Conservation (phyloP, 257 asterid species). For the Nicotiana paniculata region DNA sequence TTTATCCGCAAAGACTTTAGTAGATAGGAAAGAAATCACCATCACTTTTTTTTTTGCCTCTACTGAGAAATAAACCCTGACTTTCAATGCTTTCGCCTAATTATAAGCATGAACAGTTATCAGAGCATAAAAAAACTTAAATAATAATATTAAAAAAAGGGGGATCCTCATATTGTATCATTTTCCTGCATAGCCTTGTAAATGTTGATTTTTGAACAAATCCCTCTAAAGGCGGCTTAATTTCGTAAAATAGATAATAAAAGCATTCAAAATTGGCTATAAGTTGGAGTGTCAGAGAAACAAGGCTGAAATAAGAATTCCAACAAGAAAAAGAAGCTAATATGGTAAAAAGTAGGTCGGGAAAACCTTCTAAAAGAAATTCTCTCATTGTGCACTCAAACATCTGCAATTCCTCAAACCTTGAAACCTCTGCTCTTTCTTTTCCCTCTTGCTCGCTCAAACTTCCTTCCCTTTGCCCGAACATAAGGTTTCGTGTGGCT, state of each 20-base stretch:
- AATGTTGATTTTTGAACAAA: background rate
- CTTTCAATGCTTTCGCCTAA: too few species aligned
- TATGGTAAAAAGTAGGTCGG: background rate
- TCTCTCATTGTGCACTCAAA: slow-evolving; percentile 14
- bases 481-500: slow-evolving; percentile 94
- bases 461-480: slow-evolving; percentile 85
- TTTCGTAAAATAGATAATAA: background rate
- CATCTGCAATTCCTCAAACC: slow-evolving; percentile 29
- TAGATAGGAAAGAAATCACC: too few species aligned
- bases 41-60: too few species aligned
- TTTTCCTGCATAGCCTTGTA: too few species aligned
- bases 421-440: slow-evolving; percentile 81
- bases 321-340: background rate
- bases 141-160: background rate
- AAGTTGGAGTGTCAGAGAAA: background rate
- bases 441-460: slow-evolving; percentile 77
- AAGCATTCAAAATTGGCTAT: background rate
- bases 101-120: background rate
- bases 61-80: too few species aligned
- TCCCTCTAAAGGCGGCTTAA: background rate
- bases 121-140: background rate
- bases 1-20: too few species aligned
- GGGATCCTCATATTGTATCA: background rate
- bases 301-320: background rate
- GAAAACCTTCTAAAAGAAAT: slow-evolving; percentile 8